Conservation (phyloP, 495 filamentous ascomycete species). For the Daldinia vernicosa region DNA sequence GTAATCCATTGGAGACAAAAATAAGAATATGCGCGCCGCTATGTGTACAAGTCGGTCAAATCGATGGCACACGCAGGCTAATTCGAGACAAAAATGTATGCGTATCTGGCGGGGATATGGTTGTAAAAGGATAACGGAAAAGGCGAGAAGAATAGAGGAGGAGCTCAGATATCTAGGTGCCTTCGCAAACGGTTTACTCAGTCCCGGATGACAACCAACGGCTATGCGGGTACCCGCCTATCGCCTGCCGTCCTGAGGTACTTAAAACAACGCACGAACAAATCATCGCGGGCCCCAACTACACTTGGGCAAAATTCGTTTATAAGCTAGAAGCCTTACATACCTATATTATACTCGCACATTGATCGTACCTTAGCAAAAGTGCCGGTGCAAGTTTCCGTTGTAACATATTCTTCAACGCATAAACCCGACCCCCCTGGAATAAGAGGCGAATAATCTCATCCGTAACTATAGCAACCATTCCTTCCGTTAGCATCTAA, state of each 20-base stretch:
- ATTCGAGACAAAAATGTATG: too few species aligned
- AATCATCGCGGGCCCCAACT: background rate
- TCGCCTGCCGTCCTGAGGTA: too few species aligned
- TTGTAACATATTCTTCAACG: background rate
- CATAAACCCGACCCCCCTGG: background rate
- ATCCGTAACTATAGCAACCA: background rate
- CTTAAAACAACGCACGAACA: too few species aligned
- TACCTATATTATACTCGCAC: background rate
- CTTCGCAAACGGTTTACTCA: too few species aligned
- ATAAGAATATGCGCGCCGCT: background rate
- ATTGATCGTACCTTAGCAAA: background rate
- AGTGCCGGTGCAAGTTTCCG: background rate
- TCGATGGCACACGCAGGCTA: background rate
- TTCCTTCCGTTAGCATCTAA: slow-evolving; percentile 2
- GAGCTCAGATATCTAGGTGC: too few species aligned
- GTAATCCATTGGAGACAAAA: background rate
- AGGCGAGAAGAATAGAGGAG: too few species aligned
- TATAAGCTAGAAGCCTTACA: background rate
- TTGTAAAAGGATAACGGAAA: too few species aligned
- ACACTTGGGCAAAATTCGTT: background rate
- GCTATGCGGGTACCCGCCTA: too few species aligned
- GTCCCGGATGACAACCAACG: too few species aligned
- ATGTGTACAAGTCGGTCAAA: background rate
- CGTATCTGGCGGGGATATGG: too few species aligned
- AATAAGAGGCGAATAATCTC: background rate